These are phyloP conservation scores for Leishmania tropica DNA, from an alignment of 208 protist genomes.

Conservation along the genomic window DNA sequence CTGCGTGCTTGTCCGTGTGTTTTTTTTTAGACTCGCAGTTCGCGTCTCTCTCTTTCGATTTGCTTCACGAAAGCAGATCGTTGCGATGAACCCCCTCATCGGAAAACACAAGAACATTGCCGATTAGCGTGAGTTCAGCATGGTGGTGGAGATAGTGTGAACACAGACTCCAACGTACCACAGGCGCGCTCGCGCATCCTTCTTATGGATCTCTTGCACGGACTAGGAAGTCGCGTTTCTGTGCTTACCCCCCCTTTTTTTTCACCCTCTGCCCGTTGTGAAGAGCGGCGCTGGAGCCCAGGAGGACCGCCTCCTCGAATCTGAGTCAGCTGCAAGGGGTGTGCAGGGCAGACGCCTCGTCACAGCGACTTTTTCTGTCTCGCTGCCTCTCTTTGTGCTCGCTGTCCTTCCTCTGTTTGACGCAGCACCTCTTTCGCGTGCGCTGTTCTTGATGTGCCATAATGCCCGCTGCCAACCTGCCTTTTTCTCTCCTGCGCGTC, in stretches of 20 bases:
- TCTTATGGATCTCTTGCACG: background rate
- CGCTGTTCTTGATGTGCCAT: background rate
- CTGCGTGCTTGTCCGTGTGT: background rate
- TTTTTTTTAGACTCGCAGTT: background rate
- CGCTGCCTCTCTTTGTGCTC: background rate
- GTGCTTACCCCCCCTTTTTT: background rate
- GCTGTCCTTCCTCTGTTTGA: background rate
- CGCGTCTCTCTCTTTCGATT: background rate
- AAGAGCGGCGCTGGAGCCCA: background rate
- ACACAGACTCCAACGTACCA: background rate
- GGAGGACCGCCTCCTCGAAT: background rate
- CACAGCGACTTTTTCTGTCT: background rate
- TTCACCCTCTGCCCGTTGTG: slow-evolving; percentile 1
- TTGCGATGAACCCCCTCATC: background rate
- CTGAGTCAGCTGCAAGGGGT: background rate
- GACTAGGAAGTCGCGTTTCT: background rate
- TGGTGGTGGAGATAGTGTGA: background rate
- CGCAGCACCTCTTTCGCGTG: background rate
- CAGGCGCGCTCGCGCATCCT: background rate
- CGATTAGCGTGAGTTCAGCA: background rate
- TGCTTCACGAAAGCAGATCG: background rate
- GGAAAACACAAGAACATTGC: background rate
- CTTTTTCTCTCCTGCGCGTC: background rate
- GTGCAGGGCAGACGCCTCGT: background rate
- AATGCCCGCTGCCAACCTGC: background rate